Conservation (phyloP, 768 basidiomycete genomes). For the Lactarius sanguifluus region DNA sequence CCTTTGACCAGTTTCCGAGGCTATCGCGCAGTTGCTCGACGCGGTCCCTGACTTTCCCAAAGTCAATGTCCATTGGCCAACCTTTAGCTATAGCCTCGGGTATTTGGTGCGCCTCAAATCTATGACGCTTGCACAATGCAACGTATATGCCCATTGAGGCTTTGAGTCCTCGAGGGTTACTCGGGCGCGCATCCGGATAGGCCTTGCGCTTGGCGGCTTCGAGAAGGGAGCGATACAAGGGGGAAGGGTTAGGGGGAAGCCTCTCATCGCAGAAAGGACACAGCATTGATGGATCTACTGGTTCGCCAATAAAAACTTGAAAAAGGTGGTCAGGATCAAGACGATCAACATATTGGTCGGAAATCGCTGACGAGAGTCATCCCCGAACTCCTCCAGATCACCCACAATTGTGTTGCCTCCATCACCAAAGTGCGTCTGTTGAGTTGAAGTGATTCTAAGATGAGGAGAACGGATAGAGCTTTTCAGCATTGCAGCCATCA, state of each 20-base stretch:
- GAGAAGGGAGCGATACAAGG: constrained; percentile 55
- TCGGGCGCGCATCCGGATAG: constrained; percentile 57
- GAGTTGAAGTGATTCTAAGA: neutral
- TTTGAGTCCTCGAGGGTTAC: constrained; percentile 64
- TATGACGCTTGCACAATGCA: constrained; percentile 72
- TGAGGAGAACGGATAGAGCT: neutral
- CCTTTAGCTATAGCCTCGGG: constrained; percentile 69
- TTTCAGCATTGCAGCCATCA: constrained; percentile 20
- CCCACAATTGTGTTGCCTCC: neutral
- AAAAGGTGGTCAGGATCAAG: constrained; percentile 1
- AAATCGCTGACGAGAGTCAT: constrained; percentile 28
- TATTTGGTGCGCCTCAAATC: constrained; percentile 70
- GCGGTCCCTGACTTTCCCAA: constrained; percentile 52
- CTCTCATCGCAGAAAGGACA: constrained; percentile 82
- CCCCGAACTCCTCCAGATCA: constrained; percentile 9
- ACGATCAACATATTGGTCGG: neutral
- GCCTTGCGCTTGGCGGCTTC: constrained; percentile 54
- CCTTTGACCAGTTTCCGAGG: constrained; percentile 52
- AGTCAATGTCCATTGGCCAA: constrained; percentile 77
- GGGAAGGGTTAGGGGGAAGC: constrained; percentile 62
- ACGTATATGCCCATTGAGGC: constrained; percentile 55
- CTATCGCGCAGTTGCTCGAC: constrained; percentile 50
- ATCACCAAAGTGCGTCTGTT: neutral
- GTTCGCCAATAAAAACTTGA: constrained; percentile 52
- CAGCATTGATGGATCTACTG: constrained; percentile 61